Evolutionary conservation across 202 grass and related monocot species (phyloP).

Genomic region (Eragrostis tef): DNA sequence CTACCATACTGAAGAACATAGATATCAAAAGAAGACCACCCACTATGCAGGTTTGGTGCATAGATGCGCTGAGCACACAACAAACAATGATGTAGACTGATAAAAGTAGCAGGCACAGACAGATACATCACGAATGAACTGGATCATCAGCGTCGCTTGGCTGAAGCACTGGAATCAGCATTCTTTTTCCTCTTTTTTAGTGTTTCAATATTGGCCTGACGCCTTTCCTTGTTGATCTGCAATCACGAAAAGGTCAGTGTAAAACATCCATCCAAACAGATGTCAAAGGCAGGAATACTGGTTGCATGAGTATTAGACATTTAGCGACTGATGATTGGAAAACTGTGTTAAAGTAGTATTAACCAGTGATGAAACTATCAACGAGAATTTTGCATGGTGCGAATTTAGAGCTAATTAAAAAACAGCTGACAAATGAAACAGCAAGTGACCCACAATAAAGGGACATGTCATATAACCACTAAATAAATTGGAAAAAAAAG

Average conservation of each 20-base stretch:
- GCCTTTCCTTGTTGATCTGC: slow-evolving; percentile 62
- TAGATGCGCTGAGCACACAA: not conserved
- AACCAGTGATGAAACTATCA: too few species aligned
- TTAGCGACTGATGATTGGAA: too few species aligned
- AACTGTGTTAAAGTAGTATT: too few species aligned
- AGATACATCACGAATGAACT: not conserved
- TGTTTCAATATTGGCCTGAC: slow-evolving; percentile 55
- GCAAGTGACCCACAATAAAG: not conserved
- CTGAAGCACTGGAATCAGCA: slow-evolving; percentile 44
- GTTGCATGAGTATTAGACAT: too few species aligned
- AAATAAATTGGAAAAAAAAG: not conserved
- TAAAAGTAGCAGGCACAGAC: not conserved
- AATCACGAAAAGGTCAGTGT: not conserved
- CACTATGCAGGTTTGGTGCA: not conserved
- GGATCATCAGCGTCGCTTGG: slow-evolving; percentile 35
- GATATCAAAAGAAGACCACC: not conserved
- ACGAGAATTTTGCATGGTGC: not conserved
- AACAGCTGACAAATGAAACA: not conserved
- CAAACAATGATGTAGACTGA: not conserved
- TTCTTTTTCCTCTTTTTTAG: slow-evolving; percentile 82
- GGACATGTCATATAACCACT: not conserved
- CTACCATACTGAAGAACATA: not conserved
- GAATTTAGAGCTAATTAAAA: not conserved
- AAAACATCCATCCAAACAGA: not conserved
- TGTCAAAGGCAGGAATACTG: not conserved